phyloP scores from a whole-genome alignment of 306 rosid genomes.

The Inga leiocalycina region DNA sequence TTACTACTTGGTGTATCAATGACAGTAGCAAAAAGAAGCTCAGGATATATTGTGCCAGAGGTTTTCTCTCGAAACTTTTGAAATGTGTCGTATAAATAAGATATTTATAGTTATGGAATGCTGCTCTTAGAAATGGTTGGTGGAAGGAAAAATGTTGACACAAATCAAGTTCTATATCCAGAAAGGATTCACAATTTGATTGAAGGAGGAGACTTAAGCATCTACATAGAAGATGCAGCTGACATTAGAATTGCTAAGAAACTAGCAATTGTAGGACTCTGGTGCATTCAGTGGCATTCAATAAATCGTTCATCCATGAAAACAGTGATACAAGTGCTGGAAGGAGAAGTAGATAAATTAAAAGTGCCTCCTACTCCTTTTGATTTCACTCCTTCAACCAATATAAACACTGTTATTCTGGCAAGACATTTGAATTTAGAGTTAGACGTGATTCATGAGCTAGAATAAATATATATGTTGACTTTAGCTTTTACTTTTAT shows the following conservation, averaged over 20 bases:
- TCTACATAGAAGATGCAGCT: background rate
- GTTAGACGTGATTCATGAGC: slow-evolving; percentile 19
- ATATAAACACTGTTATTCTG: background rate
- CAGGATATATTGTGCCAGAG: background rate
- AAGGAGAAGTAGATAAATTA: slow-evolving; percentile 7
- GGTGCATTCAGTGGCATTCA: slow-evolving; percentile 36
- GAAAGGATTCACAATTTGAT: background rate
- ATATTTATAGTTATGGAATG: background rate
- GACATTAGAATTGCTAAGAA: slow-evolving; percentile 19
- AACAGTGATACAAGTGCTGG: slow-evolving; percentile 20
- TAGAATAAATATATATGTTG: background rate
- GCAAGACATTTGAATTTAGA: background rate
- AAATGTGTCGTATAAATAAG: background rate
- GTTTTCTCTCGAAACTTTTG: background rate
- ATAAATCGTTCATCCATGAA: slow-evolving; percentile 32
- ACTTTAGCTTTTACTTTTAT: background rate
- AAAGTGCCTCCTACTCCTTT: slow-evolving; percentile 8
- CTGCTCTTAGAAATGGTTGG: background rate
- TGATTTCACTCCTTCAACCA: background rate
- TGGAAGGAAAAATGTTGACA: background rate
- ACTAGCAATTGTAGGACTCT: slow-evolving; percentile 30
- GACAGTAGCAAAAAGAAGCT: background rate
- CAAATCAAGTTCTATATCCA: background rate
- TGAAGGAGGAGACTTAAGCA: background rate
- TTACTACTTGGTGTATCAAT: too few species aligned